Evolutionary conservation across 352 stramenopile genomes (phyloP), one percentile per base, ranked within the genome.

Genomic region (Phytophthora multivora): DNA sequence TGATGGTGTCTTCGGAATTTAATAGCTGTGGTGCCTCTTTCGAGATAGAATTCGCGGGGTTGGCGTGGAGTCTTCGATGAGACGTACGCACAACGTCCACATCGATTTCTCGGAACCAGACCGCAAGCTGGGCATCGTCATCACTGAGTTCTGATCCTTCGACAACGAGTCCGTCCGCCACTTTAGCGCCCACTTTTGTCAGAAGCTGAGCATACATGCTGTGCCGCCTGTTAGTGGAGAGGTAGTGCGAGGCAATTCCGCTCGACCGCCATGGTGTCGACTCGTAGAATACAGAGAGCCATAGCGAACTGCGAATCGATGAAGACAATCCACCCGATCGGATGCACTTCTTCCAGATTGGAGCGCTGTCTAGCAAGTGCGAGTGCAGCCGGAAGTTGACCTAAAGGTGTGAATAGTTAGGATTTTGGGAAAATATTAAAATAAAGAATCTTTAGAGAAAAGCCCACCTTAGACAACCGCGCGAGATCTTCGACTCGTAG

Each of bases 61-160:
- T 63, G 21, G 54, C 71, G 43, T 89, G 79, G 5, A 83, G 81
- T 11, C 73, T 75, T 19, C 79, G 86, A 56, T 84, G 74, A 58
- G 81, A 91, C 11, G 85, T 94, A 9, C 85, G 80, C 5, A 79
- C 74, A 16, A 94, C 86, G 61, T 94, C 86, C 10, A 92, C 79
- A 53, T 94, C 86, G 36, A 94, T 94, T 66, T 94, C 83, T 15
- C 80, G 79, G 8, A 94, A 79, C 86, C 83, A 94, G 21, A 75
- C 62, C 11, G 87, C 61, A 12, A 89, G 61, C n/a, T 85, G 79
- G 13, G 70, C 33, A 21, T 79, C 69, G 28, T 91, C 80, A 48
- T 83, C 69, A 53, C 69, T 75, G 12, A 62, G 51, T 18, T 46
- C 41, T 2, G 35, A 23, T 2, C 30, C 50, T 13, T 83, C 73